Base-by-base conservation (phyloP, 2,329 filamentous ascomycete species). In the Colletotrichum lupini region DNA sequence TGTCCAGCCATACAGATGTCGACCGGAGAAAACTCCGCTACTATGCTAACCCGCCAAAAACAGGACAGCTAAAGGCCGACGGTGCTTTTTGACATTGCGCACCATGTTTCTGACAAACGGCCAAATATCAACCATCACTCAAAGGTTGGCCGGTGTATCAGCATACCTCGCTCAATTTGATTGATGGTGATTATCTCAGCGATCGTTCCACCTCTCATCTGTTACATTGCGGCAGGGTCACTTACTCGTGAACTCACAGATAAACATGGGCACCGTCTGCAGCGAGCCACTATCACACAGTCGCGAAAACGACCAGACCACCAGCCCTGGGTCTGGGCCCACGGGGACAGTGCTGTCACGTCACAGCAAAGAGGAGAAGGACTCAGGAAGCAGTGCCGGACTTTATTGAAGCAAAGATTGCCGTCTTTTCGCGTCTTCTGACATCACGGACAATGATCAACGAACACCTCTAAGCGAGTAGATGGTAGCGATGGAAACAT, bases 11-110 rank as follows among this genome's bases (percentile, higher is more conserved):
- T 68, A 53, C 42, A 49, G 19, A 49, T 49, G 16, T 58, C 32
- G 28, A 49, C 55, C 64, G 66, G 70, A 72, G 66, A 64, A 69
- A 19, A 56, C 66, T 69, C 70, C 70, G 66, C 35, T 58, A 22
- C 12, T 14, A 16, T 56, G n/a, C 53, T 14, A 28, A 56, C 11
- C 37, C 19, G 37, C 37, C 14, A 19, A 8, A 52, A 49, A 14
- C 28, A 56, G 24, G 35, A 32, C 19, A 42, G 16, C 16, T 19
- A 63, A n/a, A 26, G 61, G 61, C 24, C 32, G 8, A 35, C 26
- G 12, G 16, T 55, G 32, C n/a, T 22, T 24, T 22, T 22, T 37
- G 22, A 16, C 42, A 35, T 61, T 46, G 24, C 37, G 22, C 16
- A 67, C 49, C 19, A 58, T 16, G 30, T 19, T 53, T 63, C 57